Base-by-base conservation (phyloP, 257 asterid species). In the Coffea canephora region DNA sequence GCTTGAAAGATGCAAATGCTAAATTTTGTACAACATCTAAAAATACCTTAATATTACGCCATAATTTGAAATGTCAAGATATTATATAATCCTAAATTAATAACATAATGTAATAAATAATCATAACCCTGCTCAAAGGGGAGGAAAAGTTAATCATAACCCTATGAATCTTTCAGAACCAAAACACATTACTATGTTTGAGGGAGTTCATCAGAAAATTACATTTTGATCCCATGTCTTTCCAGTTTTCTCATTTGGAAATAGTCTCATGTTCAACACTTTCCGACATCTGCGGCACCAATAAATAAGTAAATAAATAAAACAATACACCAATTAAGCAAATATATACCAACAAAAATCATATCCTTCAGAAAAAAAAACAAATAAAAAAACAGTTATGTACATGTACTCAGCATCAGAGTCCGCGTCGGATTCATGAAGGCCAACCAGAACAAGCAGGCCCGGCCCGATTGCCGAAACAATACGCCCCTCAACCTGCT, bases 251-350 rank as follows among this genome's bases (percentile, higher is more conserved):
- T 90, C 95, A 82, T 90, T 89, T 46, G 91, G 88, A 79, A 88
- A 95, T 87, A 95, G 78, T 81, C 98, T 88, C 98, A 93, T 95
- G 69, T 91, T 95, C 92, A 95, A 85, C 87, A 93, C 98, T 88
- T 93, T 95, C 82, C 94, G 91, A 72, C 98, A 95, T 89, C 98
- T 95, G 96, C 90, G 80, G 52, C 79, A 54, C 25, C 41, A 73
- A 36, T 39, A 3, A 64, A 46, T 27, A 27, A 27, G 27, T 27
- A 6, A 36, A 55, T 6, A 31, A 66, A 23, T 21, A 15, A 74
- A 8, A 10, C 75, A n/a, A 18, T 14, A 31, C 48, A 12, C 27
- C 27, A 73, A n/a, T 69, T 61, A 64, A 79, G 16, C 50, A 18
- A 36, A 74, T 34, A 52, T 54, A 34, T 21, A 18, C 7, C 27